Evolutionary conservation across 345 rosid genomes (phyloP).

Genomic region (Stellera chamaejasme): DNA sequence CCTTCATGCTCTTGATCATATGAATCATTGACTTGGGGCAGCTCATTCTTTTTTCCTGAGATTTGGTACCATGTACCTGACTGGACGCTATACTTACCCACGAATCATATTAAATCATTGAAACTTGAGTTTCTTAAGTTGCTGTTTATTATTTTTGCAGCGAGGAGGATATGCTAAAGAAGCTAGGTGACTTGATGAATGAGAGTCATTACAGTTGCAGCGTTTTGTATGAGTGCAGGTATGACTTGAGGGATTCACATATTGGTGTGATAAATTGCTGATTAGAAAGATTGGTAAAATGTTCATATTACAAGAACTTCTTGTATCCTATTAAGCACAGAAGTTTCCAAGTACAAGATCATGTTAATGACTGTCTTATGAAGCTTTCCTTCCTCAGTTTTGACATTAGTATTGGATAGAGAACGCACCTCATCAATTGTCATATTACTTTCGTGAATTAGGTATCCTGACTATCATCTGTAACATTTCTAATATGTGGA

Average conservation of each 20-base stretch:
- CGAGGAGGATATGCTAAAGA: slow-evolving; percentile 80
- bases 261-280: neutral
- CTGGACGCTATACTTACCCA: no score
- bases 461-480: no score
- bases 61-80: no score
- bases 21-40: no score
- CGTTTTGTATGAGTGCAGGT: slow-evolving; percentile 94
- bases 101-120: no score
- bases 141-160: slow-evolving; percentile 31
- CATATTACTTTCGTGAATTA: neutral
- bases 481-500: slow-evolving; percentile 4
- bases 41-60: no score
- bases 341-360: neutral
- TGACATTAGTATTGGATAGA: neutral
- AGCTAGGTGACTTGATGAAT: slow-evolving; percentile 87
- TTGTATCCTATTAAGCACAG: no score
- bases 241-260: neutral
- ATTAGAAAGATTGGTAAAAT: neutral
- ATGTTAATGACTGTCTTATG: neutral
- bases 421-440: neutral
- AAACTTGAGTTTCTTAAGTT: neutral
- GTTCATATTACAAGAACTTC: no score
- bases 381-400: no score
- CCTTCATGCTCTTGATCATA: no score
- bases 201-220: slow-evolving; percentile 95